Conservation (phyloP, 2,329 filamentous ascomycete genomes). For the Tolypocladium paradoxum region DNA sequence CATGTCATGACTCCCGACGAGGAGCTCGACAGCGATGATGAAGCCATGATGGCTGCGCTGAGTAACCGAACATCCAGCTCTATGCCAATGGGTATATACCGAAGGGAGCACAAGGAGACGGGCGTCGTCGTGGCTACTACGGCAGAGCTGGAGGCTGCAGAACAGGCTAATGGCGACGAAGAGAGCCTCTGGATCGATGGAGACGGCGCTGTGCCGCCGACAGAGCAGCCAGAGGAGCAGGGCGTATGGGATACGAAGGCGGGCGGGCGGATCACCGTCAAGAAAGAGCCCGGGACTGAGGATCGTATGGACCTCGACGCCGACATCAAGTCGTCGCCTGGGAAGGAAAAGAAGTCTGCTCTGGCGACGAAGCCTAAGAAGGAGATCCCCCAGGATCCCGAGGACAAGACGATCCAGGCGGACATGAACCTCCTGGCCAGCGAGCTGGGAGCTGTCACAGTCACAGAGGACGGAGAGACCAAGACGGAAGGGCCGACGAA, state of each 20-base stretch:
- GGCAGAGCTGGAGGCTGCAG: constrained; percentile 45
- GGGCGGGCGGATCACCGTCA: constrained; percentile 25
- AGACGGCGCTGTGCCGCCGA: constrained; percentile 13
- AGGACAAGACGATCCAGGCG: constrained; percentile 26
- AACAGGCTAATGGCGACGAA: constrained; percentile 33
- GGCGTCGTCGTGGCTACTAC: constrained; percentile 44
- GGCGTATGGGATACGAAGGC: constrained; percentile 33
- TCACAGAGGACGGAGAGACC: constrained; percentile 17
- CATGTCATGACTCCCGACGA: constrained; percentile 31
- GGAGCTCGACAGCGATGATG: constrained; percentile 34
- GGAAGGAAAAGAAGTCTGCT: constrained; percentile 12
- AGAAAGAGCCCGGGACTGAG: constrained; percentile 33
- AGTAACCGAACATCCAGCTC: constrained; percentile 19
- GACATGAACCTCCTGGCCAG: constrained; percentile 30
- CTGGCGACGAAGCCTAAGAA: constrained; percentile 11
- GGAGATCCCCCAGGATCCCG: constrained; percentile 20
- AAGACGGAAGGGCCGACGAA: constrained; percentile 18
- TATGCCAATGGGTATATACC: constrained; percentile 46
- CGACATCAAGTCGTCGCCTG: constrained; percentile 11
- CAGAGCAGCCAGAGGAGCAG: constrained; percentile 23
- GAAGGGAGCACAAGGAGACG: constrained; percentile 42
- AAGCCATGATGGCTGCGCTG: constrained; percentile 27
- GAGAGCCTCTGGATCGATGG: constrained; percentile 35
- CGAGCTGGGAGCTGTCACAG: constrained; percentile 28
- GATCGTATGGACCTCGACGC: constrained; percentile 30